Evolutionary conservation across 192 early-diverging fungal genomes (phyloP).

Genomic region (Coemansia aciculifera): DNA sequence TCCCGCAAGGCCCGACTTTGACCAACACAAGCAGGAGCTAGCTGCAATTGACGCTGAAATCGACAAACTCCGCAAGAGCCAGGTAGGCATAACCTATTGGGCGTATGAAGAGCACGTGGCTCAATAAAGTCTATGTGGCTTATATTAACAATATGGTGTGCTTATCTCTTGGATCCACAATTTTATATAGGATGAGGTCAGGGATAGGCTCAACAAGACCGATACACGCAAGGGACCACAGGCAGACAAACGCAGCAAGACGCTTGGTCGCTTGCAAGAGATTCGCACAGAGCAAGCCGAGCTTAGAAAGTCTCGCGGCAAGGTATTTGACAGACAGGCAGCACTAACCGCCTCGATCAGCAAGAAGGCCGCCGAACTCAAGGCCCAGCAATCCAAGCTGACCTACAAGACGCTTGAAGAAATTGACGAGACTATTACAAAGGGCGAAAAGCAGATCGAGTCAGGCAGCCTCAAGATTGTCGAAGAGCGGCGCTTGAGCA

Average conservation of each 20-base stretch:
- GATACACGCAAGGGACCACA: conserved; percentile 60
- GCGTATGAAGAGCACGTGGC: background rate
- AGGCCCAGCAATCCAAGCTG: conserved; percentile 73
- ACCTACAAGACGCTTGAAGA: conserved; percentile 80
- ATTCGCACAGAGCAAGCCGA: conserved; percentile 73
- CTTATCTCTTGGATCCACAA: background rate
- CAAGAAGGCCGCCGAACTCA: conserved; percentile 80
- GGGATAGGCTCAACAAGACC: conserved; percentile 58
- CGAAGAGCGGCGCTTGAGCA: conserved; percentile 75
- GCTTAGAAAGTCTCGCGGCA: conserved; percentile 66
- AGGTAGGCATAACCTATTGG: conserved; percentile 35
- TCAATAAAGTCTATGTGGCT: background rate
- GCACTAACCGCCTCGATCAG: conserved; percentile 69
- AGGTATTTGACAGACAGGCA: conserved; percentile 73
- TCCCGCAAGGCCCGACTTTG: conserved; percentile 56
- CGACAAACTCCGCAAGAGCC: conserved; percentile 57
- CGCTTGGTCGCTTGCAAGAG: conserved; percentile 62
- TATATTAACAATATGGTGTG: background rate
- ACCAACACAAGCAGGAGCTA: conserved; percentile 54
- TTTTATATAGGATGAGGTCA: conserved; percentile 57
- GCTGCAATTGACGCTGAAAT: conserved; percentile 59
- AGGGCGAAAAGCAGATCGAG: conserved; percentile 76
- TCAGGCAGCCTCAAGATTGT: conserved; percentile 74
- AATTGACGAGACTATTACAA: conserved; percentile 71
- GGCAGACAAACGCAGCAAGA: conserved; percentile 60